Evolutionary conservation across 176 grass and related monocot species (phyloP).

Genomic region (Cenchrus fungigraminus): DNA sequence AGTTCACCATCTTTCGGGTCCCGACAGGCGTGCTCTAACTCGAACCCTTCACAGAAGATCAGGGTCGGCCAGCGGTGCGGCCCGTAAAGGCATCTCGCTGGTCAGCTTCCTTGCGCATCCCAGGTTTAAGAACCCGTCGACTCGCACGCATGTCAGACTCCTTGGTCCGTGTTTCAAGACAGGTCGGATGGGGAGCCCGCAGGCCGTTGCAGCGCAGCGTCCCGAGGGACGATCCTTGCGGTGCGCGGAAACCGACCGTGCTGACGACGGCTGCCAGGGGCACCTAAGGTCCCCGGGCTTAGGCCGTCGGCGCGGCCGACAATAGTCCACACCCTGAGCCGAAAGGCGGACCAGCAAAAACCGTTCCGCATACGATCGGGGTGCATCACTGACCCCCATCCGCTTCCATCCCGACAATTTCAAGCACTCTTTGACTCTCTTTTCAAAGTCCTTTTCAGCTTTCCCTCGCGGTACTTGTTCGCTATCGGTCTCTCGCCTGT

Average conservation of each 20-base stretch:
- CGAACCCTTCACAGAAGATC: slow-evolving; percentile 83
- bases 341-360: slow-evolving; percentile 29
- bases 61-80: slow-evolving; percentile 16
- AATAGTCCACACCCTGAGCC: slow-evolving; percentile 48
- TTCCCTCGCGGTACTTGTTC: slow-evolving; percentile 46
- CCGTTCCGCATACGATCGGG: slow-evolving; percentile 47
- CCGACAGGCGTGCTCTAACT: slow-evolving; percentile 63
- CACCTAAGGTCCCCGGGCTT: too few relatives aligned
- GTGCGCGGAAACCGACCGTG: too few relatives aligned
- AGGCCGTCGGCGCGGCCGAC: too few relatives aligned
- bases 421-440: slow-evolving; percentile 79
- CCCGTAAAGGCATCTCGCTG: too few relatives aligned
- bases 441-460: slow-evolving; percentile 86
- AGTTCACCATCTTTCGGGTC: slow-evolving; percentile 92
- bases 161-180: slow-evolving; percentile 86
- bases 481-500: slow-evolving; percentile 57
- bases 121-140: too few relatives aligned
- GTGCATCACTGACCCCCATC: slow-evolving; percentile 48
- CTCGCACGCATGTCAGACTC: slow-evolving; percentile 43
- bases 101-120: too few relatives aligned
- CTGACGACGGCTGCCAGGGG: too few relatives aligned
- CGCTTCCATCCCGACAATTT: slow-evolving; percentile 66
- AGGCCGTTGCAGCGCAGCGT: neutral
- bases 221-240: too few relatives aligned
- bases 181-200: slow-evolving; percentile 59